Conservation (phyloP, 2,329 filamentous ascomycete genomes). For the Monilinia fructicola region DNA sequence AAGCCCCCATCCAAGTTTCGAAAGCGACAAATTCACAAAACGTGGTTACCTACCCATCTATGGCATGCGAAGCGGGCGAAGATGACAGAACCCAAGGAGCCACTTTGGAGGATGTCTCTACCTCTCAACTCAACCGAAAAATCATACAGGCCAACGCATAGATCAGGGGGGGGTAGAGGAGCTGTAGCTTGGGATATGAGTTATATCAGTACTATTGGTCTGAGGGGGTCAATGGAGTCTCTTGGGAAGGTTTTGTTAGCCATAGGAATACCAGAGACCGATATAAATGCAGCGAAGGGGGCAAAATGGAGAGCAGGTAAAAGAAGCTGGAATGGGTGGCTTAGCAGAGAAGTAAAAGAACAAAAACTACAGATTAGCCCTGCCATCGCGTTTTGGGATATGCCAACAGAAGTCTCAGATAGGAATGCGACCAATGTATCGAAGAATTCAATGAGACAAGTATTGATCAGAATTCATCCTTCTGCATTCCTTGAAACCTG, state of each 20-base stretch:
- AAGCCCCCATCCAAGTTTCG: conserved; percentile 69
- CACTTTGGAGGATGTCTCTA: conserved; percentile 87
- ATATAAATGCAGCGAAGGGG: conserved; percentile 62
- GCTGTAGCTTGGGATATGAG: conserved; percentile 90
- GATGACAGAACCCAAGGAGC: conserved; percentile 76
- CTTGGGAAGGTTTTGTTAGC: conserved; percentile 65
- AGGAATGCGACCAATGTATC: conserved; percentile 39
- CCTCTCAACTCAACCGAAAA: conserved; percentile 86
- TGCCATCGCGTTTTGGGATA: conserved; percentile 73
- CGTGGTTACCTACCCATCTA: conserved; percentile 90
- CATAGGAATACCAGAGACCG: conserved; percentile 61
- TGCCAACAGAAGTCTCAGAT: conserved; percentile 28
- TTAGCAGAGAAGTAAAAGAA: conserved; percentile 56
- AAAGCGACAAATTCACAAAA: conserved; percentile 84
- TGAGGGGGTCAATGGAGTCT: conserved; percentile 66
- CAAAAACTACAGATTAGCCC: conserved; percentile 64
- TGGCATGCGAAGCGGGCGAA: conserved; percentile 91
- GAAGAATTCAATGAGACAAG: conserved; percentile 43
- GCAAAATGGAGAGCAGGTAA: conserved; percentile 69
- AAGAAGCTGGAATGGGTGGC: conserved; percentile 57
- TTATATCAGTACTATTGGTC: conserved; percentile 82
- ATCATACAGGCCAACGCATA: conserved; percentile 82
- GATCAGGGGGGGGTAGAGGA: conserved; percentile 71
- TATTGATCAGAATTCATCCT: conserved; percentile 78
- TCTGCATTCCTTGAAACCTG: conserved; percentile 70